Evolutionary conservation across 306 rosid species (phyloP).

Genomic region (Quercus ilex): DNA sequence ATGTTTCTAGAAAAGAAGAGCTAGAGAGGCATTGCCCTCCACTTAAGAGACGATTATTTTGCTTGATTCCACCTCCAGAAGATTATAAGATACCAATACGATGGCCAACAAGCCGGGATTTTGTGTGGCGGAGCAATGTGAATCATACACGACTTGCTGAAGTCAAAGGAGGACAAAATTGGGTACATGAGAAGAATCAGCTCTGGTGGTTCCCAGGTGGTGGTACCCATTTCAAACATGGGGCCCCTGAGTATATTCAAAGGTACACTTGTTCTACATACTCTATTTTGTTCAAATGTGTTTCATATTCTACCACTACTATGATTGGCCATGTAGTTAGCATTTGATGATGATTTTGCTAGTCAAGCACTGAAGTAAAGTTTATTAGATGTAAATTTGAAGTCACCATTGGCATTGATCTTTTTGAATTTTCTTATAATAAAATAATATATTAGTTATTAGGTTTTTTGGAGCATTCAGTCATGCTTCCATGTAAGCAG

Average conservation of each 20-base stretch:
- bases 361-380: neutral
- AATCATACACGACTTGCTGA: conserved; percentile 88
- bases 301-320: neutral
- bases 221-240: conserved; percentile 96
- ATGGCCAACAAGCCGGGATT: conserved; percentile 94
- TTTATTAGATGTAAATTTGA: neutral
- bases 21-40: conserved; percentile 94
- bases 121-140: conserved; percentile 91
- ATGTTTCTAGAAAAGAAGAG: conserved; percentile 71
- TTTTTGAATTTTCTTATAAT: neutral
- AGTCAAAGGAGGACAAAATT: conserved; percentile 97
- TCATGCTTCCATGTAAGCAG: neutral
- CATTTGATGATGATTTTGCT: neutral
- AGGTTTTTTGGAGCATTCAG: neutral
- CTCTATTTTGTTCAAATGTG: neutral
- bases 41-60: conserved; percentile 65
- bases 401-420: neutral
- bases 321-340: neutral
- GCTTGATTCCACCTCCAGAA: conserved; percentile 81
- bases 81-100: conserved; percentile 80
- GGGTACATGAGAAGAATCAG: conserved; percentile 82
- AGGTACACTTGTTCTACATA: conserved; percentile 45
- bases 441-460: neutral
- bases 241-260: conserved; percentile 83
- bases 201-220: conserved; percentile 99